Evolutionary conservation across 2,329 filamentous ascomycete genomes (phyloP), one percentile per base, ranked within the genome.

Genomic region (Nemania abortiva): DNA sequence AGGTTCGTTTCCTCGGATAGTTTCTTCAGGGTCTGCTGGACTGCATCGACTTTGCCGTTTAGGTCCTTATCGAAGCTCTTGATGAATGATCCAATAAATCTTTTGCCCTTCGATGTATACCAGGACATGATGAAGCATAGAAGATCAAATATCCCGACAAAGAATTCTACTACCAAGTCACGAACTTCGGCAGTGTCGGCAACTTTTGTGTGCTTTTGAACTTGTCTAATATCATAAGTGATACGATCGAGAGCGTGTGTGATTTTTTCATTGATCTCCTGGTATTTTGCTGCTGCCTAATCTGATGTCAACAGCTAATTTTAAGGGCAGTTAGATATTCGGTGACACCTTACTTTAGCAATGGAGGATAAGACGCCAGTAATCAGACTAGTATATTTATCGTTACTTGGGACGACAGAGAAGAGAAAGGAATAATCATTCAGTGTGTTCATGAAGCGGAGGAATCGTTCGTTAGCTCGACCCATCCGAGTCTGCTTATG

Each of bases 1-100:
- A 24, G 6, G 6, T 6, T 24, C 47, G 47, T 22, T 50, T 50
- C 47, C 6, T 50, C 47, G 20, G 47, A 50, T 24, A 50, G 47
- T 7, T 50, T 24, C 22, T 50, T 50, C n/a, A 50, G 47, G 4
- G 11, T 11, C n/a, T 50, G n/a, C 47, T 50, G 47, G 2, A 50
- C 11, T 22, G 47, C n/a, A 50, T 50, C 47, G 11, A 50, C 22
- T n/a, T 20, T 24, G 4, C 22, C 47, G 9, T 50, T 11, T 24
- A 50, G n/a, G 11, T 50, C 47, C 20, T 50, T 50, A 24, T 50
- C n/a, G n/a, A 50, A 50, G 47, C n/a, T 50, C n/a, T 50, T 50
- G 47, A 6, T 50, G 47, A 50, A 22, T 2, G 47, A 20, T 50
- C 47, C 47, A 3, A 50, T 10, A 5, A 50, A 24, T 24, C 47